Evolutionary conservation across 23 red algal genomes (phyloP), one percentile per base, ranked within the genome.

Genomic region (Cyanidiococcus yangmingshanensis): DNA sequence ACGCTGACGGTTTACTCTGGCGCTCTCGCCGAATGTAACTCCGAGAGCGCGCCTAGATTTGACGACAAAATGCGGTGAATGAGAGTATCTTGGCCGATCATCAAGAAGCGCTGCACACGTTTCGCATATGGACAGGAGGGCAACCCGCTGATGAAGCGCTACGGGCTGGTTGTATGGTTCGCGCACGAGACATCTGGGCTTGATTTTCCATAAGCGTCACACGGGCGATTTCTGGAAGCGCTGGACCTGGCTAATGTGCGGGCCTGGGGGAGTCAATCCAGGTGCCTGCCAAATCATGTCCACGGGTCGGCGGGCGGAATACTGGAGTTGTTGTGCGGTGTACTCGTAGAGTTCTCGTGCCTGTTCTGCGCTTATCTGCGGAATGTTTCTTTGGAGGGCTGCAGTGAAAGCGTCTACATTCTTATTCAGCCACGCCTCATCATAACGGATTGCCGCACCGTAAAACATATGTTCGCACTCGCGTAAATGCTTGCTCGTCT

Each of bases 1-100:
- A 71, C 63, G n/a, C 63, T 71, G 3, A 71, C 63, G 3, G 63
- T 71, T 35, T 71, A 71, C 32, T 71, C 63, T 3, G 63, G 63
- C 32, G 63, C 63, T 3, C 32, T 71, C 7, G 63, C n/a, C n/a
- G n/a, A n/a, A n/a, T n/a, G n/a, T n/a, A n/a, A n/a, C n/a, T n/a
- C n/a, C n/a, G n/a, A n/a, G n/a, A n/a, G n/a, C n/a, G n/a, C n/a
- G n/a, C n/a, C n/a, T n/a, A n/a, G n/a, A n/a, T n/a, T n/a, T n/a
- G n/a, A n/a, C n/a, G n/a, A n/a, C n/a, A n/a, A n/a, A n/a, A n/a
- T n/a, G n/a, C n/a, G n/a, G n/a, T n/a, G n/a, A n/a, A n/a, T n/a
- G n/a, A n/a, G n/a, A n/a, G n/a, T n/a, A n/a, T n/a, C n/a, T n/a
- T n/a, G n/a, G n/a, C n/a, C n/a, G n/a, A n/a, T n/a, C n/a, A n/a